Percentiles rank a stretch among this genome's conserved stretches.
Evolutionary conservation across 225 moss, liverwort and hornwort genomes (phyloP).

Genomic region (Marchantia polymorpha): DNA sequence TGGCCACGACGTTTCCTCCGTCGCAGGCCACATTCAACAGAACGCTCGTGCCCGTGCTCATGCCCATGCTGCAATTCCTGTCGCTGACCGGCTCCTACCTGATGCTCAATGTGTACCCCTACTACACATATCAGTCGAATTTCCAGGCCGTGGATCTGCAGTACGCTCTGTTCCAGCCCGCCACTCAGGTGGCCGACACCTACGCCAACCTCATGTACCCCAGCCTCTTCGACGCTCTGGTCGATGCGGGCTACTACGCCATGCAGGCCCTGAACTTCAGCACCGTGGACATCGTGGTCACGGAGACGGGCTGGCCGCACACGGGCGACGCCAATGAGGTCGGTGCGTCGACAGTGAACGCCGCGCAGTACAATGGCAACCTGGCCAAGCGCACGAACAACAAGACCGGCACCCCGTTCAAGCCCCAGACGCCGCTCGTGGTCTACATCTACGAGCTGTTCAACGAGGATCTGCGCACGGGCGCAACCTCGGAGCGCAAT

Average conservation of each 20-base stretch:
- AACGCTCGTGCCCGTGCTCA: constrained; percentile 26
- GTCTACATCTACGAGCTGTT: constrained; percentile 49
- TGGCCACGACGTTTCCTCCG: constrained; percentile 48
- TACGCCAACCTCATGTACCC: constrained; percentile 39
- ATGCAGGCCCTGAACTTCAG: constrained; percentile 27
- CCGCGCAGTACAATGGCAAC: constrained; percentile 45
- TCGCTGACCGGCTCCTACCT: constrained; percentile 42
- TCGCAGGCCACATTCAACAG: constrained; percentile 41
- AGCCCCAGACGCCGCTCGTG: constrained; percentile 25
- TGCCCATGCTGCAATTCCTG: constrained; percentile 41
- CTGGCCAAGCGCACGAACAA: constrained; percentile 35
- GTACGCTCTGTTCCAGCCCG: constrained; percentile 45
- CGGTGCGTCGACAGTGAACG: constrained; percentile 42
- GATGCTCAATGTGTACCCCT: constrained; percentile 54
- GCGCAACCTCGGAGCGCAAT: constrained; percentile 46
- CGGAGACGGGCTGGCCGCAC: constrained; percentile 56
- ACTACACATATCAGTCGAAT: constrained; percentile 43
- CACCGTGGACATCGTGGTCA: constrained; percentile 35
- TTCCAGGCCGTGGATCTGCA: constrained; percentile 30
- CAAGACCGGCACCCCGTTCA: constrained; percentile 38
- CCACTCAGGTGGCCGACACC: constrained; percentile 24
- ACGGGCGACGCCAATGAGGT: constrained; percentile 46
- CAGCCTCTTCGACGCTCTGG: constrained; percentile 48
- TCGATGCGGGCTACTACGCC: constrained; percentile 47
- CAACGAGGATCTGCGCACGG: constrained; percentile 44